Evolutionary conservation across 2,329 filamentous ascomycete genomes (phyloP).

Genomic region (Pseudogymnoascus sp.): DNA sequence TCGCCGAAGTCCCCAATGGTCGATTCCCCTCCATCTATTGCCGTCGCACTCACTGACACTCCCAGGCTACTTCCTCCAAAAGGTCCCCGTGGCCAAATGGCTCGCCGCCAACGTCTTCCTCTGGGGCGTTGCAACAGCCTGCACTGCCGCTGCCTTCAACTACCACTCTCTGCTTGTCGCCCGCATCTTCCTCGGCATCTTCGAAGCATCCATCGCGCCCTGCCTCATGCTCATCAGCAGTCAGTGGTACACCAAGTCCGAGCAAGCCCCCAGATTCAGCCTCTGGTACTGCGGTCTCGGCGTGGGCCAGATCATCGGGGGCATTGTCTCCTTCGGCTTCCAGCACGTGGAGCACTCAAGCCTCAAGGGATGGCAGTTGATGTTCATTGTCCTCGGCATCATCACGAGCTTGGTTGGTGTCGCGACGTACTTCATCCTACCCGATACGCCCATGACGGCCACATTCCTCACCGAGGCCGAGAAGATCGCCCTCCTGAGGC

Average conservation of each 20-base stretch:
- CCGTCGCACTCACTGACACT: background rate
- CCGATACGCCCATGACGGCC: slow-evolving; percentile 42
- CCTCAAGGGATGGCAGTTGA: slow-evolving; percentile 40
- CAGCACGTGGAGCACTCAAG: slow-evolving; percentile 37
- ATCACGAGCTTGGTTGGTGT: slow-evolving; percentile 38
- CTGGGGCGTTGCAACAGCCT: slow-evolving; percentile 51
- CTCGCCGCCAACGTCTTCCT: slow-evolving; percentile 50
- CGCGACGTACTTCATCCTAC: slow-evolving; percentile 37
- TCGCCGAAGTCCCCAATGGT: slow-evolving; percentile 55
- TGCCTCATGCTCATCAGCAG: slow-evolving; percentile 54
- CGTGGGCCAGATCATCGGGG: slow-evolving; percentile 46
- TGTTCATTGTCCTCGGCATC: slow-evolving; percentile 44
- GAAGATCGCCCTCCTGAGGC: slow-evolving; percentile 41
- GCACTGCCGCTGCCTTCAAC: slow-evolving; percentile 45
- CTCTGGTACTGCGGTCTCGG: slow-evolving; percentile 57
- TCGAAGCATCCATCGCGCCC: slow-evolving; percentile 53
- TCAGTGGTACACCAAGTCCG: slow-evolving; percentile 50
- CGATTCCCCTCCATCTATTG: slow-evolving; percentile 18
- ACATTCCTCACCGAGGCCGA: slow-evolving; percentile 32
- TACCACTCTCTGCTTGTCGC: slow-evolving; percentile 48
- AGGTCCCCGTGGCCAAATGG: slow-evolving; percentile 53
- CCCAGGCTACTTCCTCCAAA: slow-evolving; percentile 50
- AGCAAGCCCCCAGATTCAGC: slow-evolving; percentile 51
- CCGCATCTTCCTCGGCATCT: slow-evolving; percentile 52
- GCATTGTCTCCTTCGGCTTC: slow-evolving; percentile 44